Base-by-base conservation (phyloP, 2,329 filamentous ascomycete genomes). In the Aquanectria penicillioides region DNA sequence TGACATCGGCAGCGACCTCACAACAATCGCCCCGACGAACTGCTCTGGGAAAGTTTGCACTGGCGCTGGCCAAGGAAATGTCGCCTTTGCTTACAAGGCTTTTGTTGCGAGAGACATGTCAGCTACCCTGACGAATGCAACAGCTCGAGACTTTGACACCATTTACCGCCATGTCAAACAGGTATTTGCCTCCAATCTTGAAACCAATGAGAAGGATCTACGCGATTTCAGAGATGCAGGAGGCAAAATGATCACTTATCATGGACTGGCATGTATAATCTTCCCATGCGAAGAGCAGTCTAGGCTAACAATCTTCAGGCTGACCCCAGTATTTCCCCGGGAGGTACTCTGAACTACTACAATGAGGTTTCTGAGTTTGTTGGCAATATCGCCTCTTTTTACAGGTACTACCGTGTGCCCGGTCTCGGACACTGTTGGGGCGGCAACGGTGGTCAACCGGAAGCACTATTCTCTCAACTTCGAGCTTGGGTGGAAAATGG, bases 401-500 rank as follows among this genome's bases (percentile, higher is more conserved):
- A 44, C 20, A 49, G 41, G 8, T 50, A 43, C 22, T 57, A 50
- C 23, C 44, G 37, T 6, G 41, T 73, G 1, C 53, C 54, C 28
- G 54, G 54, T n/a, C 49, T 61, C 3, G 31, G 20, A 3, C 59
- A 58, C 31, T 61, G 59, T 31, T 57, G 43, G 34, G 38, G 37
- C 6, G 59, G 54, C 1, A 38, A 44, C 1, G 47, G 50, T 2
- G 54, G 54, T 6, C 55, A 50, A 34, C 54, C 55, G 1, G 29
- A 37, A 13, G 33, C 37, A 5, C 34, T 57, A 8, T 61, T 61
- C 33, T 34, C 26, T 4, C 38, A 47, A n/a, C 41, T 61, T 3
- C 41, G 25, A 49, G 48, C 22, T n/a, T 61, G 58, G 58, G 53
- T 61, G 29, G 58, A 61, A 13, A 61, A 58, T 18, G 53, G 53